Evolutionary conservation across 495 filamentous ascomycete genomes (phyloP).

Genomic region (Penicillium crystallinum): DNA sequence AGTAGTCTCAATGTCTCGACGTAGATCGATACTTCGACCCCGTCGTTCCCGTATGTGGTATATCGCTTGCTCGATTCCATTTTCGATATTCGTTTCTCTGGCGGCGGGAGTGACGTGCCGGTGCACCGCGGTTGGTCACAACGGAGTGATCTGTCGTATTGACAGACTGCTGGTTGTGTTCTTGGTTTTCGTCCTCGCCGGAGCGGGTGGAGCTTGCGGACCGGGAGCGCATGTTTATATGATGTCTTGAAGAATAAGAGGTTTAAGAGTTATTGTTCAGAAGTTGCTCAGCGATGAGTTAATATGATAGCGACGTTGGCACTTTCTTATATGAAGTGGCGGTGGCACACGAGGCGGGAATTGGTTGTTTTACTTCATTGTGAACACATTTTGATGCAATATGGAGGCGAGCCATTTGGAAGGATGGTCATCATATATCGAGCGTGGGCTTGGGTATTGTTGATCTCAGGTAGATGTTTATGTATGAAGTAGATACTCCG

Average conservation of each 20-base stretch:
- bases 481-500: too few species aligned
- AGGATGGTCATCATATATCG: not conserved
- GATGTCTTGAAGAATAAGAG: too few species aligned
- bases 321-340: constrained; percentile 1
- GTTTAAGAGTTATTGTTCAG: too few species aligned
- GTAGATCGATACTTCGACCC: constrained; percentile 19
- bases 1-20: constrained; percentile 18
- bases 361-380: constrained; percentile 7
- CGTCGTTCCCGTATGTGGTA: constrained; percentile 9
- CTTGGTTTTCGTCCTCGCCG: constrained; percentile 4
- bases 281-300: not conserved
- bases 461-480: too few species aligned
- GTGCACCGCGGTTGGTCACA: constrained; percentile 15
- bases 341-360: not conserved
- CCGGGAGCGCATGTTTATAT: constrained; percentile 14
- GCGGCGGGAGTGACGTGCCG: constrained; percentile 16
- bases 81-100: constrained; percentile 19
- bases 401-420: not conserved
- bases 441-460: not conserved
- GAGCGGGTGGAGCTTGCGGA: constrained; percentile 6
- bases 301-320: not conserved
- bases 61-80: constrained; percentile 13
- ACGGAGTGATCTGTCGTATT: constrained; percentile 11
- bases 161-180: constrained; percentile 1
- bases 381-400: constrained; percentile 15